Base-by-base conservation (phyloP, 2,329 filamentous ascomycete species). In the Zasmidium citrigriseum region DNA sequence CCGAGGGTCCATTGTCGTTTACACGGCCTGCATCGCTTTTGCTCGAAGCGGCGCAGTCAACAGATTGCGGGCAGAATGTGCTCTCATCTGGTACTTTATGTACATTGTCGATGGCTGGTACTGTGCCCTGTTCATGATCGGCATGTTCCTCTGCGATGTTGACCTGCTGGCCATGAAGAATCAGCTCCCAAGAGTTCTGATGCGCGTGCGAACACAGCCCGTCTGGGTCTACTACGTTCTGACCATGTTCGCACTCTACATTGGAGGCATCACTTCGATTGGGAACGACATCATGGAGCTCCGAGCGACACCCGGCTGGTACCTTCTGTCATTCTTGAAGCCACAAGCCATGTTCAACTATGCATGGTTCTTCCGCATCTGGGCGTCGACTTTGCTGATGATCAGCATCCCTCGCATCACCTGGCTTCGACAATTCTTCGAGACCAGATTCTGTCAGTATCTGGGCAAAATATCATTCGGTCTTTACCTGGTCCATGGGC, bases 61-160 rank as follows among this genome's bases (percentile, higher is more conserved):
- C 10, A 14, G 49, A n/a, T 18, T 52, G 34, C 49, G 18, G 25
- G 25, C 23, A 67, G 74, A 84, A 64, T 46, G 77, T 0, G 79
- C 68, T 1, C 75, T 90, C 12, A 79, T 85, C 18, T 76, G 78
- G 62, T 90, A 90, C 72, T 89, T 88, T 67, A 76, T 90, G 68
- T 89, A 88, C 69, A 80, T 89, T 51, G 81, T 80, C 2, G 87
- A 90, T 68, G 86, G 85, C 21, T 84, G 80, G 72, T 85, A 84
- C 67, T 83, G 82, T 63, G 78, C 84, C 14, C 76, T 86, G 70
- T 89, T 89, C 68, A 72, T 82, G 14, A 73, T 78, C 0, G 86
- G 86, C 21, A 85, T 87, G 82, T 71, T 88, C 3, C 77, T 87
- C 12, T 82, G 81, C 69, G 84, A 89, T 58, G 71, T 88, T 25